Percentiles rank a stretch among this genome's conserved stretches.
Evolutionary conservation across 1,139 yeast genomes (phyloP).

Genomic region (Schizosaccharomyces versatilis): DNA sequence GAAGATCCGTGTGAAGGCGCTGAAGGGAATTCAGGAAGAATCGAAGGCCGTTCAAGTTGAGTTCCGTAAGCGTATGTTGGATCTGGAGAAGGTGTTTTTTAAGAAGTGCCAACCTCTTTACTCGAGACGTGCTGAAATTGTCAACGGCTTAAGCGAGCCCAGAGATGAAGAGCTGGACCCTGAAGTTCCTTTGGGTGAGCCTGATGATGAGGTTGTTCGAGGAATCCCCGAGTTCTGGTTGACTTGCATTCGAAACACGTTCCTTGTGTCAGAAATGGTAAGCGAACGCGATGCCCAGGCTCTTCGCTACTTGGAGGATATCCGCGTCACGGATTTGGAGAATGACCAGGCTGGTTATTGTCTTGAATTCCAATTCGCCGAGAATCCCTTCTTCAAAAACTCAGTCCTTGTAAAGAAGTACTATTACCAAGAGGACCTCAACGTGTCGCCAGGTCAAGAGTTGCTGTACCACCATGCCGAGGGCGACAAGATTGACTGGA

Average conservation of each 20-base stretch:
- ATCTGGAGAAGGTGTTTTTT: slow-evolving; percentile 63
- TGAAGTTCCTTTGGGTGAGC: neutral
- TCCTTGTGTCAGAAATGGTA: slow-evolving; percentile 62
- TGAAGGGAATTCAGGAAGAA: slow-evolving; percentile 63
- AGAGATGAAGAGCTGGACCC: slow-evolving; percentile 39
- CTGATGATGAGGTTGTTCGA: slow-evolving; percentile 13
- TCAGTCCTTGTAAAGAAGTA: slow-evolving; percentile 57
- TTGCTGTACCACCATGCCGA: slow-evolving; percentile 93
- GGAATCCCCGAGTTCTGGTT: slow-evolving; percentile 96
- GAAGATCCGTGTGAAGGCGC: slow-evolving; percentile 56
- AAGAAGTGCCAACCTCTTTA: slow-evolving; percentile 57
- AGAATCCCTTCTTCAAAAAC: slow-evolving; percentile 63
- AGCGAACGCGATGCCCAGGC: slow-evolving; percentile 83
- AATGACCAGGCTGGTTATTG: slow-evolving; percentile 76
- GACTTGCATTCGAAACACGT: slow-evolving; percentile 75
- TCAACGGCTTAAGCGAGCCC: slow-evolving; percentile 58
- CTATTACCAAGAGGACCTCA: slow-evolving; percentile 74
- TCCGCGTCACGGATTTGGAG: slow-evolving; percentile 46
- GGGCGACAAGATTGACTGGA: slow-evolving; percentile 75
- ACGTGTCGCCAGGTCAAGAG: slow-evolving; percentile 67
- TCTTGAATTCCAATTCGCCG: slow-evolving; percentile 54
- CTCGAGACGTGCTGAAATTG: slow-evolving; percentile 47
- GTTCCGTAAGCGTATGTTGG: slow-evolving; percentile 73
- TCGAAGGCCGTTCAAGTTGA: slow-evolving; percentile 72
- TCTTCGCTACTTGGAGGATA: slow-evolving; percentile 43